Conservation (phyloP, 2,329 filamentous ascomycete species). For the Exophiala xenobiotica region DNA sequence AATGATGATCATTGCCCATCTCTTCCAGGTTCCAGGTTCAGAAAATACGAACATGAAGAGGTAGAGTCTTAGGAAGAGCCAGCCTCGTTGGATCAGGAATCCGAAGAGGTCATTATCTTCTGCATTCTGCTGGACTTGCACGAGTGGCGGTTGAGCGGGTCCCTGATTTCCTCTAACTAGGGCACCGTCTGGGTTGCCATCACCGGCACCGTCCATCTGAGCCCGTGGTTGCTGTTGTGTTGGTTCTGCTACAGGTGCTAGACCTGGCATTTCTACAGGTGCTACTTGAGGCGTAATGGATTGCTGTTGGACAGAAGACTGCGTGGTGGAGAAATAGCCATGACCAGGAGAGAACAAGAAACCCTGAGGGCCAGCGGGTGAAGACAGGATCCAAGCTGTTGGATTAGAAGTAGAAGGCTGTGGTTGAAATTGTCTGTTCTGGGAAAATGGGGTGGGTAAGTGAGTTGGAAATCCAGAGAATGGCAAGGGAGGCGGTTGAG, state of each 20-base stretch:
- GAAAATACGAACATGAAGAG: slow-evolving; percentile 61
- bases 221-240: background rate
- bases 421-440: background rate
- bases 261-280: background rate
- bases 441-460: slow-evolving; percentile 2
- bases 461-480: slow-evolving; percentile 4
- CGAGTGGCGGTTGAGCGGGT: slow-evolving; percentile 5
- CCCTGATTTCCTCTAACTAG: slow-evolving; percentile 4
- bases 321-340: slow-evolving; percentile 23
- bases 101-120: slow-evolving; percentile 38
- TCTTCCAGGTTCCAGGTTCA: slow-evolving; percentile 47
- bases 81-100: slow-evolving; percentile 48
- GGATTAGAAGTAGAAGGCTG: slow-evolving; percentile 1
- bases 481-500: background rate
- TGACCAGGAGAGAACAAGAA: slow-evolving; percentile 30
- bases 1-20: slow-evolving; percentile 41
- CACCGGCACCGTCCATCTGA: background rate
- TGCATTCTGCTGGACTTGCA: slow-evolving; percentile 15
- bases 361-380: slow-evolving; percentile 26
- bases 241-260: background rate
- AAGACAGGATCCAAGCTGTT: slow-evolving; percentile 29
- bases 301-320: background rate
- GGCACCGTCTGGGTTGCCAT: slow-evolving; percentile 3
- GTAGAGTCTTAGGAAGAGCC: slow-evolving; percentile 59
- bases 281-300: background rate